These are phyloP conservation scores for Rhipidocladum racemiflorum DNA, from an alignment of 176 grass and related monocot genomes.

Conservation along the genomic window DNA sequence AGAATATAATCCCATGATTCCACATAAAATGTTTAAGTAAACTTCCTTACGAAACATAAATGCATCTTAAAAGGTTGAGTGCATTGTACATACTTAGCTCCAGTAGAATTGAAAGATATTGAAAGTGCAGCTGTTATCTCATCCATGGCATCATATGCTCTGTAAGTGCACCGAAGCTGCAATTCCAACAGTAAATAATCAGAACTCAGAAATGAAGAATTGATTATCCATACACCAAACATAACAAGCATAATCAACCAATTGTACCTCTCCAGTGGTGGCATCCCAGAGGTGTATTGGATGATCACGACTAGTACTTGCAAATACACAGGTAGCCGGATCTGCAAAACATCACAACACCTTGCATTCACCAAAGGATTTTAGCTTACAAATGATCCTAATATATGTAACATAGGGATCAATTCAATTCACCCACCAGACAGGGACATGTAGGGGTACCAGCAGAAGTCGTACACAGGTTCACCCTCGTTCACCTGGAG, in stretches of 20 bases:
- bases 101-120: constrained; percentile 84
- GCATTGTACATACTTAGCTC: constrained; percentile 59
- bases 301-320: constrained; percentile 77
- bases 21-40: constrained; percentile 1
- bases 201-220: background rate
- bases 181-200: constrained; percentile 9
- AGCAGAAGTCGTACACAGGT: constrained; percentile 86
- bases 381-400: background rate
- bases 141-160: constrained; percentile 94
- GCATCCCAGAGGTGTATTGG: constrained; percentile 97
- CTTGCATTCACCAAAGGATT: constrained; percentile 5
- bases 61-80: background rate
- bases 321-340: constrained; percentile 78
- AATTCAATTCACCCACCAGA: constrained; percentile 54
- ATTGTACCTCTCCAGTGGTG: constrained; percentile 66
- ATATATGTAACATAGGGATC: background rate
- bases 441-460: constrained; percentile 86
- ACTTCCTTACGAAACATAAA: constrained; percentile 2
- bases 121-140: constrained; percentile 90
- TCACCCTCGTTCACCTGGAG: constrained; percentile 77
- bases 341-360: constrained; percentile 43
- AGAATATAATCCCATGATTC: background rate
- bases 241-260: background rate
- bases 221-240: background rate
- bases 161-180: constrained; percentile 91